Conservation (phyloP, 1,284 basidiomycete genomes). For the Cryptococcus sp. region DNA sequence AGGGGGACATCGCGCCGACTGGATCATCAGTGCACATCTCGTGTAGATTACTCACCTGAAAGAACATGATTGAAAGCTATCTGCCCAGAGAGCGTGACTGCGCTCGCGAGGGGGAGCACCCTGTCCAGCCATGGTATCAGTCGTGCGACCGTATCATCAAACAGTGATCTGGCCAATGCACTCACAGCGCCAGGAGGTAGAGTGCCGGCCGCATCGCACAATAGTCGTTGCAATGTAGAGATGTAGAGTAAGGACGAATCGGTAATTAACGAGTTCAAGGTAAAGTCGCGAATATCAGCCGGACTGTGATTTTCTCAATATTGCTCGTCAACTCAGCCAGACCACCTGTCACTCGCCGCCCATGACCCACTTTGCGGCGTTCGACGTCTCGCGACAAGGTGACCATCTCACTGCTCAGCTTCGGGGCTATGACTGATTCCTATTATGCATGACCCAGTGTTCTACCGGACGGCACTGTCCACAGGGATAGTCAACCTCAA, state of each 20-base stretch:
- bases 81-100: slow-evolving; percentile 14
- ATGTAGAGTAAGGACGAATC: neutral
- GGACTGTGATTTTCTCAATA: neutral
- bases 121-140: slow-evolving; percentile 1
- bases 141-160: neutral
- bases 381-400: slow-evolving; percentile 76
- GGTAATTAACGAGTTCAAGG: neutral
- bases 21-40: neutral
- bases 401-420: neutral
- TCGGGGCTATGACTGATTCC: neutral
- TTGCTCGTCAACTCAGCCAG: neutral
- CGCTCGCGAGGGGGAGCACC: slow-evolving; percentile 13
- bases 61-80: slow-evolving; percentile 17
- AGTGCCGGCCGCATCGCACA: neutral
- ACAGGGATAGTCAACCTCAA: slow-evolving; percentile 90
- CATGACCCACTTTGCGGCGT: slow-evolving; percentile 65
- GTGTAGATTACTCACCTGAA: slow-evolving; percentile 5
- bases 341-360: slow-evolving; percentile 3
- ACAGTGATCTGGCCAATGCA: neutral
- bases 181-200: neutral
- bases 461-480: slow-evolving; percentile 69
- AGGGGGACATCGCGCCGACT: slow-evolving; percentile 21
- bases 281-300: neutral
- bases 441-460: slow-evolving; percentile 54
- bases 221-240: neutral